These are phyloP conservation scores for Rhynchospora breviuscula DNA, from an alignment of 176 grass and related monocot species.

Conservation along the genomic window DNA sequence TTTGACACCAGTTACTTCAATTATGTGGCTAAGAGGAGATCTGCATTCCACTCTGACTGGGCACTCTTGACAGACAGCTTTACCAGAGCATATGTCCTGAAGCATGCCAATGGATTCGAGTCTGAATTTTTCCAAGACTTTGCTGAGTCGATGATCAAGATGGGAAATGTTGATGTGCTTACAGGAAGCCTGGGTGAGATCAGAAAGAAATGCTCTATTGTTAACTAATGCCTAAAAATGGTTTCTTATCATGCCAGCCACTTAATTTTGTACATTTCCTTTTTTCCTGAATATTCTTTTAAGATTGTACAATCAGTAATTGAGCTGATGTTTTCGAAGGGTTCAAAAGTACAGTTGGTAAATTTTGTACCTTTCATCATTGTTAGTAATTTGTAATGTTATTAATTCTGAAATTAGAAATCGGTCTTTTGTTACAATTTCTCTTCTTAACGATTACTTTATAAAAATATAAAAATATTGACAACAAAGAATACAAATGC, in stretches of 20 bases:
- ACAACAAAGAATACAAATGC: too few relatives aligned
- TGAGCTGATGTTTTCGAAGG: not conserved
- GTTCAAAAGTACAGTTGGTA: not conserved
- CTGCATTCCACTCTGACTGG: conserved; percentile 53
- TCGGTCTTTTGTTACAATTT: not conserved
- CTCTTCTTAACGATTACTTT: too few relatives aligned
- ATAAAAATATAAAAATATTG: too few relatives aligned
- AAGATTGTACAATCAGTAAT: not conserved
- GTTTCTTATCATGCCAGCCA: not conserved
- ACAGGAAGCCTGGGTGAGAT: conserved; percentile 46
- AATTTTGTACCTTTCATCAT: not conserved
- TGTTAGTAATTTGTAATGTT: not conserved
- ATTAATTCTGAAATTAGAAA: not conserved
- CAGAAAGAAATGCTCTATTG: conserved; percentile 47
- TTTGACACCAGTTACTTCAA: conserved; percentile 70
- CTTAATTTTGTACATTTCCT: not conserved
- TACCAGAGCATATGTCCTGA: conserved; percentile 47
- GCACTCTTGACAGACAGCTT: conserved; percentile 34
- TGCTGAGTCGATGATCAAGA: conserved; percentile 47
- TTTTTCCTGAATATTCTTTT: not conserved
- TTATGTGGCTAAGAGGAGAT: conserved; percentile 35
- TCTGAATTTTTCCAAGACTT: conserved; percentile 48
- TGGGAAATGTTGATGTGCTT: conserved; percentile 44
- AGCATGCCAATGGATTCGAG: conserved; percentile 31
- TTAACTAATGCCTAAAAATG: conserved; percentile 4